A percentile compares a stretch with the other conserved stretches of the same genome.
These are phyloP conservation scores for Beauveria australis DNA, from an alignment of 2,329 filamentous ascomycete species.

Conservation along the genomic window DNA sequence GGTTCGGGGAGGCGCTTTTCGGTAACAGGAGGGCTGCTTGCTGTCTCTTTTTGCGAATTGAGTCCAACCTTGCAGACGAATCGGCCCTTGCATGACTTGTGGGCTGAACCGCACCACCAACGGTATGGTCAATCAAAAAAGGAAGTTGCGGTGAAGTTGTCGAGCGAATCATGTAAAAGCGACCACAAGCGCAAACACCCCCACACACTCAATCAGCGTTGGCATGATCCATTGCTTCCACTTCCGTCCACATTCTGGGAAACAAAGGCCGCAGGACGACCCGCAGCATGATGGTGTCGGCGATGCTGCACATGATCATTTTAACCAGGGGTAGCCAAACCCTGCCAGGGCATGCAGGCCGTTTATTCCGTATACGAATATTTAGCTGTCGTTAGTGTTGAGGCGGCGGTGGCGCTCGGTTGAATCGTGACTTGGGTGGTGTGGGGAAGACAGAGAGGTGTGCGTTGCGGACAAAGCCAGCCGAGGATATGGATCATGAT, in stretches of 20 bases:
- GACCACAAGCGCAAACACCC: not conserved
- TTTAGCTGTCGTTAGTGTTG: not conserved
- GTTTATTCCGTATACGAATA: not conserved
- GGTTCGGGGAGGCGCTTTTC: not conserved
- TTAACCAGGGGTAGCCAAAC: not conserved
- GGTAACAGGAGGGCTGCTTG: not conserved
- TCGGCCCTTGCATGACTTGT: not conserved
- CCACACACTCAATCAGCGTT: not conserved
- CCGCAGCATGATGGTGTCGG: not conserved
- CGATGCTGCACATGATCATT: constrained; percentile 10
- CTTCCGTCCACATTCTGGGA: not conserved
- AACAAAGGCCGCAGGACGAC: not conserved
- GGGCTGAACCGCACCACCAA: not conserved
- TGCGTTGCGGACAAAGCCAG: not conserved
- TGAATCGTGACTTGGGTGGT: constrained; percentile 8
- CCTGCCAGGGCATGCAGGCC: not conserved
- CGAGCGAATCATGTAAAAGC: not conserved
- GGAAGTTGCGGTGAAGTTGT: constrained; percentile 6
- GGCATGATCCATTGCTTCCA: not conserved
- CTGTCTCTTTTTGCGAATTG: not conserved
- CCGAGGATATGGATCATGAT: not conserved
- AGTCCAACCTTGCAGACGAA: not conserved
- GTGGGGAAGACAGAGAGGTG: not conserved
- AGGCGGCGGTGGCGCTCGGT: constrained; percentile 6
- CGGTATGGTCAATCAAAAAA: not conserved